phyloP scores from a whole-genome alignment of 768 basidiomycete species.

The Termitomyces sp. region DNA sequence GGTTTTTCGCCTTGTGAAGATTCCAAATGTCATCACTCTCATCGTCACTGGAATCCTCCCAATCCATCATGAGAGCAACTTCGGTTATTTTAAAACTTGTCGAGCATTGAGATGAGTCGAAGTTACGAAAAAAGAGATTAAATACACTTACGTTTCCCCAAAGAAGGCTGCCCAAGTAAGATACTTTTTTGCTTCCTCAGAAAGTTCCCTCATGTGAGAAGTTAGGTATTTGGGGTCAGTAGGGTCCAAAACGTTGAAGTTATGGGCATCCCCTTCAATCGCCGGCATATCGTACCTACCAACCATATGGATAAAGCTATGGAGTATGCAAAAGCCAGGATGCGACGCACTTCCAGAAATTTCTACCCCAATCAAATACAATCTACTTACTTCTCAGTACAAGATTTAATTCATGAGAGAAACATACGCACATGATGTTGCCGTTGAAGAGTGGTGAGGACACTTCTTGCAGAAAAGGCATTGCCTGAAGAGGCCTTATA shows the following conservation, averaged over 20 bases:
- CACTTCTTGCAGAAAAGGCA: slow-evolving; percentile 64
- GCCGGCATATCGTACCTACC: slow-evolving; percentile 50
- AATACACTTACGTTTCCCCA: slow-evolving; percentile 55
- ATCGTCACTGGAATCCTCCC: slow-evolving; percentile 61
- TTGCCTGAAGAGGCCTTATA: slow-evolving; percentile 62
- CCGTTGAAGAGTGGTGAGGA: slow-evolving; percentile 60
- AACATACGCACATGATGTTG: slow-evolving; percentile 49
- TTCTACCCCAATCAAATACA: slow-evolving; percentile 59
- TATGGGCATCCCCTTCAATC: slow-evolving; percentile 52
- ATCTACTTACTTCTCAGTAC: slow-evolving; percentile 36
- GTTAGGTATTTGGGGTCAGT: slow-evolving; percentile 61
- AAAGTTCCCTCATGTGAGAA: slow-evolving; percentile 55
- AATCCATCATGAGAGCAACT: slow-evolving; percentile 70
- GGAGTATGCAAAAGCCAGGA: neutral
- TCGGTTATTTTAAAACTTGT: slow-evolving; percentile 70
- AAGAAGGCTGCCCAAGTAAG: slow-evolving; percentile 72
- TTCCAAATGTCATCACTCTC: slow-evolving; percentile 51
- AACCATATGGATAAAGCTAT: neutral
- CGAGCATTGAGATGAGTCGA: neutral
- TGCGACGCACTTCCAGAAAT: slow-evolving; percentile 60
- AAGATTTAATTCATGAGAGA: neutral
- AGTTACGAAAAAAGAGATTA: neutral
- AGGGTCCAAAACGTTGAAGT: slow-evolving; percentile 54
- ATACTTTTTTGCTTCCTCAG: slow-evolving; percentile 63
- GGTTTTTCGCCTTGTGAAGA: slow-evolving; percentile 45